A percentile compares a stretch with the other conserved stretches of the same genome.
Evolutionary conservation across 352 stramenopile genomes (phyloP).

Genomic region (Lagenidium giganteum): DNA sequence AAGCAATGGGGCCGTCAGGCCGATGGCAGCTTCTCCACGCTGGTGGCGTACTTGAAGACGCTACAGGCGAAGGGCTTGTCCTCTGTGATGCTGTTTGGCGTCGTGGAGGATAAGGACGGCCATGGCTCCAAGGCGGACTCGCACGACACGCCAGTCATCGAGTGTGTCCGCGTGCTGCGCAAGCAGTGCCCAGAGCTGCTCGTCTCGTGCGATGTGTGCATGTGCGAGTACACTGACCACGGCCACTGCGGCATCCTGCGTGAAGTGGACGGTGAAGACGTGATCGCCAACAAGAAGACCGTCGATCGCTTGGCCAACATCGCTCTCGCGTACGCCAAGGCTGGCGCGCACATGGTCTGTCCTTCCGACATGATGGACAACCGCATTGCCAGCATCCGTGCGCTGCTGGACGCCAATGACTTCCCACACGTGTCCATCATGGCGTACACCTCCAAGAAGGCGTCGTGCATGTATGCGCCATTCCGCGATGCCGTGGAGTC

Average conservation of each 20-base stretch:
- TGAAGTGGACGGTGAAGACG: constrained; percentile 89
- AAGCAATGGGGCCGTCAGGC: constrained; percentile 74
- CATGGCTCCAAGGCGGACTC: constrained; percentile 69
- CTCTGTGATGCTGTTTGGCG: constrained; percentile 87
- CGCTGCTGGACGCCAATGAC: constrained; percentile 92
- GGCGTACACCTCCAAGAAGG: constrained; percentile 99
- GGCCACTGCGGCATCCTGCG: constrained; percentile 82
- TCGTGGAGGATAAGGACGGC: constrained; percentile 81
- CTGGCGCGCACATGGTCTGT: constrained; percentile 97
- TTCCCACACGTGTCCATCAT: constrained; percentile 99
- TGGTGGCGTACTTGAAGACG: constrained; percentile 65
- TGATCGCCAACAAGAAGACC: constrained; percentile 96
- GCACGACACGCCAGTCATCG: constrained; percentile 74
- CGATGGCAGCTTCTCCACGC: constrained; percentile 62
- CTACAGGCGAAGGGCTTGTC: constrained; percentile 70
- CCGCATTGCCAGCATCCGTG: constrained; percentile 93
- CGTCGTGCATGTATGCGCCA: constrained; percentile 93
- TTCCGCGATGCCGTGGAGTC: constrained; percentile 98
- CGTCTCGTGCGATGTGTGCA: constrained; percentile 84
- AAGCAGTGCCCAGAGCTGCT: constrained; percentile 67
- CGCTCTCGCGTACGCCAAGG: constrained; percentile 92
- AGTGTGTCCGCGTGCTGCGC: constrained; percentile 58
- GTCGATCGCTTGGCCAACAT: constrained; percentile 96
- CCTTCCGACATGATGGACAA: constrained; percentile 98
- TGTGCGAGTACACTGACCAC: constrained; percentile 90